Evolutionary conservation across 2,329 filamentous ascomycete genomes (phyloP).

Genomic region (Teratosphaeria epicoccoides): DNA sequence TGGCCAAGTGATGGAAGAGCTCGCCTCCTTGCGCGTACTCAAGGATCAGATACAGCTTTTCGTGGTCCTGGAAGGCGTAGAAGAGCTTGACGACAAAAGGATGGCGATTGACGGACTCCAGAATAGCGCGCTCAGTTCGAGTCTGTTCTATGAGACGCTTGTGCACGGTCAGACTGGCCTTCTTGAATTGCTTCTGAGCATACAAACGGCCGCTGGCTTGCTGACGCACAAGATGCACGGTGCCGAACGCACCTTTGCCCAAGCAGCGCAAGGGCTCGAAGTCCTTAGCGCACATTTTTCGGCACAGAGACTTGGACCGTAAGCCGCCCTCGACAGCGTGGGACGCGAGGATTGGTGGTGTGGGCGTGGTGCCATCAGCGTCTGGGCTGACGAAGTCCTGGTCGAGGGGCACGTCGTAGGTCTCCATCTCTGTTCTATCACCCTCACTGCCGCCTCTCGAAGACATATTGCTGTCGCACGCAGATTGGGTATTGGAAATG

Average conservation of each 20-base stretch:
- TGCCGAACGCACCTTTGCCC: slow-evolving; percentile 93
- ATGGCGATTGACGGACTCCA: slow-evolving; percentile 92
- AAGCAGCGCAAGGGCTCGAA: slow-evolving; percentile 86
- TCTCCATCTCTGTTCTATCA: slow-evolving; percentile 62
- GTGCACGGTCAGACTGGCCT: slow-evolving; percentile 87
- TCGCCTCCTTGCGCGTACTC: slow-evolving; percentile 97
- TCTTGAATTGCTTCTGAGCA: slow-evolving; percentile 97
- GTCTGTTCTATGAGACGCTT: slow-evolving; percentile 96
- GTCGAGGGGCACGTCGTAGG: slow-evolving; percentile 76
- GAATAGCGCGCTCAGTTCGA: slow-evolving; percentile 86
- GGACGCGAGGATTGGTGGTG: slow-evolving; percentile 24
- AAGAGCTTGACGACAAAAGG: slow-evolving; percentile 97
- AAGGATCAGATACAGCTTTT: slow-evolving; percentile 93
- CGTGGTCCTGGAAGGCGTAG: slow-evolving; percentile 96
- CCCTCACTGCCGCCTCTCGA: slow-evolving; percentile 48
- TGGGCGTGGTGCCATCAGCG: slow-evolving; percentile 21
- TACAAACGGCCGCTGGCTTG: slow-evolving; percentile 76
- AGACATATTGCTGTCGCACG: slow-evolving; percentile 38
- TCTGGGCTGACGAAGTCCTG: slow-evolving; percentile 70
- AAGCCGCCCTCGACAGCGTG: slow-evolving; percentile 44
- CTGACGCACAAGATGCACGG: slow-evolving; percentile 88
- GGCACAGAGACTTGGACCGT: slow-evolving; percentile 40
- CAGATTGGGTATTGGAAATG: slow-evolving; percentile 30
- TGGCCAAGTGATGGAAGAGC: slow-evolving; percentile 85
- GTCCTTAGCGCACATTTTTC: slow-evolving; percentile 86